These are phyloP conservation scores for Chytriomyces sp. DNA, from an alignment of 192 early-diverging fungal species.

Conservation along the genomic window DNA sequence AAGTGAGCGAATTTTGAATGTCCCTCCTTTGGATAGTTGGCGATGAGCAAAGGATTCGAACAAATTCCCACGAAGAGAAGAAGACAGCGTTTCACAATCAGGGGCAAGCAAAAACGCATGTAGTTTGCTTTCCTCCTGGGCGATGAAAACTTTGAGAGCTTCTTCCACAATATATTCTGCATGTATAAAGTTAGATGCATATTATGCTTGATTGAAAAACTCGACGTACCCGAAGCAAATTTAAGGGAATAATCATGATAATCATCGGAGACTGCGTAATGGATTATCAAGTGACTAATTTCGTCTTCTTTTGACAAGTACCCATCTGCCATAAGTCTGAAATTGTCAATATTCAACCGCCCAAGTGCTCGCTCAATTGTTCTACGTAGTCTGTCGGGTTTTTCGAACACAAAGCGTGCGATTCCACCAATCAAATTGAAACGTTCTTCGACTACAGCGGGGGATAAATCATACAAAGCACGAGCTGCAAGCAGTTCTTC, in stretches of 20 bases:
- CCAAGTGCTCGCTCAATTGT: conserved; percentile 1
- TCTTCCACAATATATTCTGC: too few relatives aligned
- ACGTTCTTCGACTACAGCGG: conserved; percentile 1
- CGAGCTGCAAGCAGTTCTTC: conserved; percentile 19
- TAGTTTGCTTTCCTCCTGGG: conserved; percentile 19
- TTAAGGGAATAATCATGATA: background rate
- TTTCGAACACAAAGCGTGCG: conserved; percentile 25
- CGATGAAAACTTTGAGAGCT: too few relatives aligned
- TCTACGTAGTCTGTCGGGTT: background rate
- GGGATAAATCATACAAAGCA: conserved; percentile 10
- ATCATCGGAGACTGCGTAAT: conserved; percentile 4
- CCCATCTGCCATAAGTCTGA: conserved; percentile 12
- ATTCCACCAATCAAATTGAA: conserved; percentile 20
- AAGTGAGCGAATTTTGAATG: too few relatives aligned
- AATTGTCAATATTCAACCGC: conserved; percentile 11
- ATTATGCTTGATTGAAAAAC: too few relatives aligned
- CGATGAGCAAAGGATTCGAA: too few relatives aligned
- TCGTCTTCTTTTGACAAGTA: conserved; percentile 13
- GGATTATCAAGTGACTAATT: conserved; percentile 23
- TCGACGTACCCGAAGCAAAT: too few relatives aligned
- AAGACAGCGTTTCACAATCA: too few relatives aligned
- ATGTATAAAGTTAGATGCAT: too few relatives aligned
- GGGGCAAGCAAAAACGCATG: too few relatives aligned
- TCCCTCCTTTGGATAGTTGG: too few relatives aligned
- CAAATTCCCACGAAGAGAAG: too few relatives aligned